These are phyloP conservation scores for Glebionis coronaria DNA, from an alignment of 129 eudicot genomes.

Conservation along the genomic window DNA sequence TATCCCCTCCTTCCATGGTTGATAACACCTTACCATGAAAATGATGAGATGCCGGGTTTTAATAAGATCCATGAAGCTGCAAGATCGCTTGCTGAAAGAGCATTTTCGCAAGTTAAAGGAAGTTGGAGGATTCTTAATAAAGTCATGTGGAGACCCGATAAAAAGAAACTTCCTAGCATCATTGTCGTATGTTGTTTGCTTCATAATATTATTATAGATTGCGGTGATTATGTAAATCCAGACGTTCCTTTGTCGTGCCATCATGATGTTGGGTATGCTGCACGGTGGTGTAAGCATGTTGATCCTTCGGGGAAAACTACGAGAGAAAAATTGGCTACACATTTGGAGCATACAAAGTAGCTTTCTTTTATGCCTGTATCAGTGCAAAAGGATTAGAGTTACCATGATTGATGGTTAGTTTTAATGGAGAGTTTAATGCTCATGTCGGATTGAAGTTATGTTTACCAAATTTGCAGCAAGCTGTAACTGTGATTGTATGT, in stretches of 20 bases:
- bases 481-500: too few species aligned
- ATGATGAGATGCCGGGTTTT: slow-evolving; percentile 40
- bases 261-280: slow-evolving; percentile 71
- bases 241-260: slow-evolving; percentile 63
- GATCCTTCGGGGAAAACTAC: slow-evolving; percentile 55
- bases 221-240: slow-evolving; percentile 59
- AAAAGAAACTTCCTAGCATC: slow-evolving; percentile 84
- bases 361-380: too few species aligned
- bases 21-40: slow-evolving; percentile 53
- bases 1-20: slow-evolving; percentile 99
- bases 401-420: too few species aligned
- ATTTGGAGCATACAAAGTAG: slow-evolving; percentile 37
- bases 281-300: slow-evolving; percentile 55
- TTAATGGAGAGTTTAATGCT: too few species aligned
- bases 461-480: too few species aligned
- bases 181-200: slow-evolving; percentile 89
- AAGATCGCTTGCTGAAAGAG: slow-evolving; percentile 55
- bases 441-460: too few species aligned
- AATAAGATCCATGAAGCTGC: slow-evolving; percentile 64
- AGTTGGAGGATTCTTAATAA: slow-evolving; percentile 96
- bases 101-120: slow-evolving; percentile 78
- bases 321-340: slow-evolving; percentile 56
- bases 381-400: too few species aligned
- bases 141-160: slow-evolving; percentile 99
- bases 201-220: slow-evolving; percentile 88